Conservation (phyloP, 345 rosid species). For the Aquilaria sinensis region DNA sequence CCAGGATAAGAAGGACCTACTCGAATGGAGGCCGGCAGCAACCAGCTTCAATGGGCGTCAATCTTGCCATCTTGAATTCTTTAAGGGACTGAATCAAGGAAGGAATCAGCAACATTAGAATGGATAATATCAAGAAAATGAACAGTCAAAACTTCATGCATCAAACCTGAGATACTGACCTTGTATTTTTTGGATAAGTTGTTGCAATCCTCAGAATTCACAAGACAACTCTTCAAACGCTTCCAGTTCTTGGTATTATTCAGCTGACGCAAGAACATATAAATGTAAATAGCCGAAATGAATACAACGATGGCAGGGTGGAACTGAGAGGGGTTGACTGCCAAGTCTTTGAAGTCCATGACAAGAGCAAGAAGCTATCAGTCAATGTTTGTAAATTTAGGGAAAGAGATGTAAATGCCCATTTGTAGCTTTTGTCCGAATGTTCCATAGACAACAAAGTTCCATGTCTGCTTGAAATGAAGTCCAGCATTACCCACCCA, state of each 20-base stretch:
- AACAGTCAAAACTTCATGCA: neutral
- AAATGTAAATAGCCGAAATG: neutral
- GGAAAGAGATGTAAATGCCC: too few species aligned
- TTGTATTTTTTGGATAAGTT: slow-evolving; percentile 58
- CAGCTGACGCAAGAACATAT: slow-evolving; percentile 38
- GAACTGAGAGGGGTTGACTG: too few species aligned
- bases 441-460: neutral
- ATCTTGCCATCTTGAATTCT: slow-evolving; percentile 59
- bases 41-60: slow-evolving; percentile 88
- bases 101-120: slow-evolving; percentile 14
- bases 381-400: too few species aligned
- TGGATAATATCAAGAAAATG: slow-evolving; percentile 8
- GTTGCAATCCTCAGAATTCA: slow-evolving; percentile 71
- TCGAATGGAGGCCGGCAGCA: slow-evolving; percentile 94
- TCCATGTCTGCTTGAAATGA: too few species aligned
- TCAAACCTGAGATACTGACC: slow-evolving; percentile 26
- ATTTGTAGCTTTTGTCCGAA: neutral
- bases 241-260: slow-evolving; percentile 67
- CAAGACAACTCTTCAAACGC: slow-evolving; percentile 83
- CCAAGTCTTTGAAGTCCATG: too few species aligned
- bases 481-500: too few species aligned
- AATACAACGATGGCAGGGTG: too few species aligned
- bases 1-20: slow-evolving; percentile 28
- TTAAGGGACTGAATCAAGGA: slow-evolving; percentile 45
- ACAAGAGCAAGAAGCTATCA: too few species aligned